Percentiles rank a stretch among this genome's conserved stretches.
phyloP scores from a whole-genome alignment of 208 protist species.

The Porcisia hertigi region DNA sequence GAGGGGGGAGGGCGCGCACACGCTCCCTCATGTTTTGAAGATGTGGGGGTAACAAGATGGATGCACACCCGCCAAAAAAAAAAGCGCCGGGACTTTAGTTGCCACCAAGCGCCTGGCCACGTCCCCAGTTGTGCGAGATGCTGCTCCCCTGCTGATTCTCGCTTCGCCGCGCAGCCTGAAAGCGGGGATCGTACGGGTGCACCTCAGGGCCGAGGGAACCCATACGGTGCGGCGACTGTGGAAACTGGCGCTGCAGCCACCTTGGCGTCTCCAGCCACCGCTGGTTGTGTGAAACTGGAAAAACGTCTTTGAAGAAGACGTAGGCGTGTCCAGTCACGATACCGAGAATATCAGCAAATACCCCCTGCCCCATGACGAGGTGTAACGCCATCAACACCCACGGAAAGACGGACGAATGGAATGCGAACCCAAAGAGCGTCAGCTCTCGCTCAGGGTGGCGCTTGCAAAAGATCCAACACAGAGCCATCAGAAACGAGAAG shows the following conservation, averaged over 20 bases:
- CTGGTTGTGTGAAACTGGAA: slow-evolving; percentile 62
- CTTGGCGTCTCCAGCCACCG: slow-evolving; percentile 54
- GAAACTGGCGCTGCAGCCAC: slow-evolving; percentile 49
- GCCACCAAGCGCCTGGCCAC: slow-evolving; percentile 28
- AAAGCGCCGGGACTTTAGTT: slow-evolving; percentile 14
- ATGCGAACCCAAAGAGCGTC: slow-evolving; percentile 79
- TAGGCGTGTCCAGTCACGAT: slow-evolving; percentile 75
- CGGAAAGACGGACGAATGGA: slow-evolving; percentile 75
- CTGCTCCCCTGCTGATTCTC: slow-evolving; percentile 10
- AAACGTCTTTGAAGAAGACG: slow-evolving; percentile 78
- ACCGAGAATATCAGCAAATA: slow-evolving; percentile 68
- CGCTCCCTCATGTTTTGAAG: background rate
- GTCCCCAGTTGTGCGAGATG: slow-evolving; percentile 35
- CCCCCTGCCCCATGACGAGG: slow-evolving; percentile 54
- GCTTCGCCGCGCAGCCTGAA: slow-evolving; percentile 22
- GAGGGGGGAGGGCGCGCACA: background rate
- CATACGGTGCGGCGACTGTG: slow-evolving; percentile 21
- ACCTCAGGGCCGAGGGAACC: slow-evolving; percentile 23
- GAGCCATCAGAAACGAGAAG: slow-evolving; percentile 65
- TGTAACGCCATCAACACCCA: slow-evolving; percentile 83
- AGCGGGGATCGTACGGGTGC: slow-evolving; percentile 40
- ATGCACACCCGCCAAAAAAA: background rate
- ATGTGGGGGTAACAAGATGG: background rate
- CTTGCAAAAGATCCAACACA: slow-evolving; percentile 92
- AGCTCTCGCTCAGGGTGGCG: slow-evolving; percentile 64